phyloP scores from a whole-genome alignment of 176 grass and related monocot genomes.

The Panicum miliaceum region DNA sequence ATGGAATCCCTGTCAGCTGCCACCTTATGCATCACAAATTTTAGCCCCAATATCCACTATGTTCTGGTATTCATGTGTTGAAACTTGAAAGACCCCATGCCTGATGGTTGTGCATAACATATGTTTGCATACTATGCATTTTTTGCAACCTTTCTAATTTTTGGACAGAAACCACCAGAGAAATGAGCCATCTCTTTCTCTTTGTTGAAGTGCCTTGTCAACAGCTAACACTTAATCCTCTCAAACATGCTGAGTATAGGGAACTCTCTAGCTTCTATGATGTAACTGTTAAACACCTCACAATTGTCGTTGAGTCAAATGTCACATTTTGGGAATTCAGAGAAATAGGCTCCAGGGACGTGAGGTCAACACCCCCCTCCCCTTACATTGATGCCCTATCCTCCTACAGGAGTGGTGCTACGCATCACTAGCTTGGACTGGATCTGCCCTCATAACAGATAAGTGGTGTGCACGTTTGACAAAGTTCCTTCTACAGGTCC shows the following conservation, averaged over 20 bases:
- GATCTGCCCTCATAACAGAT: too few relatives aligned
- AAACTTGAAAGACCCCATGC: not conserved
- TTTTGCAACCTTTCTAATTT: not conserved
- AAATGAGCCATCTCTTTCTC: too few relatives aligned
- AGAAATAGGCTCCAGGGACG: too few relatives aligned
- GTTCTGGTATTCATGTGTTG: not conserved
- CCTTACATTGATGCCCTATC: too few relatives aligned
- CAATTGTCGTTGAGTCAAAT: not conserved
- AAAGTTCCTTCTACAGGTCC: too few relatives aligned
- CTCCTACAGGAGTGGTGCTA: too few relatives aligned
- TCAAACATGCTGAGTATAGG: not conserved
- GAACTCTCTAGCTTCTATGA: not conserved
- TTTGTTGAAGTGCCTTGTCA: not conserved
- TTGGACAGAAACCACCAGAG: not conserved
- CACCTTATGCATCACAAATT: not conserved
- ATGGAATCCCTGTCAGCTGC: not conserved
- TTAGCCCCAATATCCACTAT: not conserved
- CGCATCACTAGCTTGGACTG: too few relatives aligned
- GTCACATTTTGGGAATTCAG: not conserved
- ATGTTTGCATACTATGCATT: not conserved
- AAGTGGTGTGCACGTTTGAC: too few relatives aligned
- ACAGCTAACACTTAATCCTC: not conserved
- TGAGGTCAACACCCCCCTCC: too few relatives aligned
- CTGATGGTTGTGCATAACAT: not conserved
- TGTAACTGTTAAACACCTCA: not conserved